Evolutionary conservation across 176 grass and related monocot genomes (phyloP).

Genomic region (Carex scoparia): DNA sequence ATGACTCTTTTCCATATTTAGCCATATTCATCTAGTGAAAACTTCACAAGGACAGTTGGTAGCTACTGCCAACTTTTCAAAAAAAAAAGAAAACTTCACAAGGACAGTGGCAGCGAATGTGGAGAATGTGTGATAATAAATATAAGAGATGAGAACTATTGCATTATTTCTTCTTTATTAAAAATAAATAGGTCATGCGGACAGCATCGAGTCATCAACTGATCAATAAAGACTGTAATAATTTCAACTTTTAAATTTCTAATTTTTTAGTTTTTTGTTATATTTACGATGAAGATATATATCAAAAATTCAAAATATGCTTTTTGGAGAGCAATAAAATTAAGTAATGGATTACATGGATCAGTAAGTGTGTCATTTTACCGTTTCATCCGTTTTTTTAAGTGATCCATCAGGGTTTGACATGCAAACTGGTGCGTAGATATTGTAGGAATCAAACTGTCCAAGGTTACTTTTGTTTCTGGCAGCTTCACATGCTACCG

Average conservation of each 20-base stretch:
- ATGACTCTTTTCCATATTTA: constrained; percentile 5
- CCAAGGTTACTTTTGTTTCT: constrained; percentile 7
- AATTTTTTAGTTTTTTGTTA: not conserved
- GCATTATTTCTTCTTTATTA: not conserved
- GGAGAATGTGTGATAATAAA: too few species aligned
- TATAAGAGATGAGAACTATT: not conserved
- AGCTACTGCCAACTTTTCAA: too few species aligned
- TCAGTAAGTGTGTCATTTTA: not conserved
- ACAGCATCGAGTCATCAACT: not conserved
- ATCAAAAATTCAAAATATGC: too few species aligned
- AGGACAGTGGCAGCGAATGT: not conserved
- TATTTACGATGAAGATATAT: not conserved
- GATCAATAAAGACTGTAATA: not conserved
- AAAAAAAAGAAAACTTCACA: not conserved
- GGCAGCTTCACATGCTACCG: not conserved
- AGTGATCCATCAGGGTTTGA: not conserved
- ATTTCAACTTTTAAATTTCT: too few species aligned
- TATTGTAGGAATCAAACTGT: constrained; percentile 22
- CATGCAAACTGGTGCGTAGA: constrained; percentile 22
- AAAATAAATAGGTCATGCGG: not conserved
- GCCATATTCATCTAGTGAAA: not conserved
- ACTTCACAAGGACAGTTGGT: not conserved
- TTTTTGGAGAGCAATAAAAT: not conserved
- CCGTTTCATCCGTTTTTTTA: constrained; percentile 2
- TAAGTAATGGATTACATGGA: not conserved